These are phyloP conservation scores for Spergularia bocconei DNA, from an alignment of 148 eudicot species.

Conservation along the genomic window DNA sequence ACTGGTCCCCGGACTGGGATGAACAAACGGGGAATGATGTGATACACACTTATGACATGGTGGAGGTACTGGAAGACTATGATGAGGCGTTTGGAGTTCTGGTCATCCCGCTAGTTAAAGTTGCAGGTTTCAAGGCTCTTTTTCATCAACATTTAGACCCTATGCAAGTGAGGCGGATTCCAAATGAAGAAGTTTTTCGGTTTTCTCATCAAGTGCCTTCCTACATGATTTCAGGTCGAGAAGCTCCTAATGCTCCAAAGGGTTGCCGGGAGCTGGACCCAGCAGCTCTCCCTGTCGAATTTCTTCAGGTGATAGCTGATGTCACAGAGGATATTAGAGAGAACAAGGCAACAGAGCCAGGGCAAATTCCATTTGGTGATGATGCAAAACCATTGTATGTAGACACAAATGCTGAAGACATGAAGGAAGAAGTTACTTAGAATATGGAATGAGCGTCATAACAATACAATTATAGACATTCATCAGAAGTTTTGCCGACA, in stretches of 20 bases:
- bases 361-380: constrained; percentile 7
- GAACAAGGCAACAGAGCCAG: constrained; percentile 23
- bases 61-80: constrained; percentile 56
- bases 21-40: constrained; percentile 52
- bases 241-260: constrained; percentile 44
- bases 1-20: constrained; percentile 74
- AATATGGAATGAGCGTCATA: neutral
- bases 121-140: constrained; percentile 70
- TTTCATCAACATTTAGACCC: constrained; percentile 62
- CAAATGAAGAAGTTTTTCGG: constrained; percentile 45
- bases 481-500: neutral
- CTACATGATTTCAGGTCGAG: constrained; percentile 47
- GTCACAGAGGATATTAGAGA: constrained; percentile 25
- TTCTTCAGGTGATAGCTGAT: constrained; percentile 46
- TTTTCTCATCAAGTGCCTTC: constrained; percentile 72
- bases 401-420: constrained; percentile 16
- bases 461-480: neutral
- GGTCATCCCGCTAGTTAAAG: constrained; percentile 65
- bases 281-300: constrained; percentile 61
- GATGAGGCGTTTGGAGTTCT: constrained; percentile 47
- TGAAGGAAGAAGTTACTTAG: constrained; percentile 3
- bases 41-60: constrained; percentile 66
- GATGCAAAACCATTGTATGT: constrained; percentile 17
- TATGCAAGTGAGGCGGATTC: constrained; percentile 39
- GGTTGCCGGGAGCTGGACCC: constrained; percentile 74